Percentiles rank a stretch among this genome's conserved stretches.
phyloP scores from a whole-genome alignment of 345 rosid genomes.

The Noccaea caerulescens region DNA sequence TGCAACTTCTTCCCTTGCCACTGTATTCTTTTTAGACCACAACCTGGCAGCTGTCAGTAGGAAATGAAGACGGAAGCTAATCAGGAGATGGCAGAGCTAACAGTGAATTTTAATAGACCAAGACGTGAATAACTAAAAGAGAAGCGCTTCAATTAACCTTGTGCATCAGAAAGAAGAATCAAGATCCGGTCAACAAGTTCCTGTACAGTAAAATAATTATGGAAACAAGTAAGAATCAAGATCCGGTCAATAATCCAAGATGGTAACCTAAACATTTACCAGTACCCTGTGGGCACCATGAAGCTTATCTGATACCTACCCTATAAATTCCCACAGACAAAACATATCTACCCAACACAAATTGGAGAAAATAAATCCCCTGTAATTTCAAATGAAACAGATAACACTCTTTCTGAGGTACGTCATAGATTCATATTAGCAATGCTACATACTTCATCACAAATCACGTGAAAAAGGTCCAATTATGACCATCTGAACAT shows the following conservation, averaged over 20 bases:
- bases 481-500: slow-evolving; percentile 19
- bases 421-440: not conserved
- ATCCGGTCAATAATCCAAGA: not conserved
- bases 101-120: slow-evolving; percentile 4
- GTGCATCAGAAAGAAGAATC: slow-evolving; percentile 66
- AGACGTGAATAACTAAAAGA: slow-evolving; percentile 17
- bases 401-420: not conserved
- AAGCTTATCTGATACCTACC: slow-evolving; percentile 4
- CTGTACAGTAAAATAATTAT: slow-evolving; percentile 47
- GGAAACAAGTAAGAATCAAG: not conserved
- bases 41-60: slow-evolving; percentile 60
- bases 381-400: slow-evolving; percentile 8
- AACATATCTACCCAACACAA: slow-evolving; percentile 13
- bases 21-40: slow-evolving; percentile 70
- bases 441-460: not conserved
- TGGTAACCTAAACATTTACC: not conserved
- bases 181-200: slow-evolving; percentile 89
- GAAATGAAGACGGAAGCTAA: slow-evolving; percentile 5
- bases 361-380: not conserved
- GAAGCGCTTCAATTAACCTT: slow-evolving; percentile 53
- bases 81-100: slow-evolving; percentile 26
- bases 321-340: slow-evolving; percentile 5
- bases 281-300: slow-evolving; percentile 10
- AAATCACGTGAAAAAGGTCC: slow-evolving; percentile 1
- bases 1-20: slow-evolving; percentile 83